Base-by-base conservation (phyloP, 805 yeast genomes). In the Zygosaccharomyces siamensis region DNA sequence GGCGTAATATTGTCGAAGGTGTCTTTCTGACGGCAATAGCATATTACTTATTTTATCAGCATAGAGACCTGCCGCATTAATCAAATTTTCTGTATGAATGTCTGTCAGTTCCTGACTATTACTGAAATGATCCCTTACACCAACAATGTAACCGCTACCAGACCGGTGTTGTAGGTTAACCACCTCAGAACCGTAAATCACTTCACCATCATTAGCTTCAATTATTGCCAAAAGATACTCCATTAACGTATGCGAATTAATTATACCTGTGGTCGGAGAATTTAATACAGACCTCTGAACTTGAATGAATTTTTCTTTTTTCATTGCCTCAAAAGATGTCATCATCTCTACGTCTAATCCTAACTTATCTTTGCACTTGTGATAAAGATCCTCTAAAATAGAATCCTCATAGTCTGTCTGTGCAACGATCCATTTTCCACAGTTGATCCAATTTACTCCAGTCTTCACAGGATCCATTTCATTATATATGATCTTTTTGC, bases 371-470 rank as follows among this genome's bases (percentile, higher is more conserved):
- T 64, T 53, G 4, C 88, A 77, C 44, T 76, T 77, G 7, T 66
- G 66, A 55, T 77, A 74, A 52, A 89, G 59, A 21, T 68, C 64
- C 36, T 79, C 76, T 37, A 89, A 70, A 58, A 78, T 80, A 24
- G 80, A 80, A 35, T 70, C 73, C 59, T 89, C 90, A 0, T 52
- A 52, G 20, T 80, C 88, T 43, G 73, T 73, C 62, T 89, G 96
- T 0, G 97, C 96, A 12, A 89, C 89, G 3, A 89, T 68, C 89
- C 95, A 86, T 63, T 89, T 83, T 16, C 93, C 97, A 68, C 95
- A 85, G 39, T 74, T 70, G 30, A 67, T 57, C 59, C 81, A 65
- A n/a, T 79, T 80, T 3, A 86, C 82, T 10, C 75, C 84, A n/a
- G 70, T 68, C 33, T 63, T 64, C 11, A 60, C 57, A 1, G 70